These are phyloP conservation scores for Scutellaria galericulata DNA, from an alignment of 257 asterid genomes.

Conservation along the genomic window DNA sequence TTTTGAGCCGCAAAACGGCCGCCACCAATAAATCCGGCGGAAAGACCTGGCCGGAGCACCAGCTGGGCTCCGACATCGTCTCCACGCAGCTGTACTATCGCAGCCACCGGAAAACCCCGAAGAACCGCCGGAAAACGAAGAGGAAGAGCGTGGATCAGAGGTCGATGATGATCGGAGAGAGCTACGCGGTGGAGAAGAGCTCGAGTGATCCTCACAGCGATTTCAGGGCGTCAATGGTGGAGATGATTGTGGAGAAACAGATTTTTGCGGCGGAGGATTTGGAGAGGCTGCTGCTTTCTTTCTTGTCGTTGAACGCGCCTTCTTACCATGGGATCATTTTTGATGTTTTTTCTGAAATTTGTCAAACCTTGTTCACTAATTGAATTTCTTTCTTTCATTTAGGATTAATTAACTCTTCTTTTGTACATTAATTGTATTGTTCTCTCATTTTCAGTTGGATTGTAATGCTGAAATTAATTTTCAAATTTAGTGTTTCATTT, in stretches of 20 bases:
- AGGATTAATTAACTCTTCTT: neutral
- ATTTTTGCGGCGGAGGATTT: conserved; percentile 64
- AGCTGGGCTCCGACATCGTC: conserved; percentile 20
- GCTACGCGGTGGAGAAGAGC: conserved; percentile 68
- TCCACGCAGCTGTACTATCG: conserved; percentile 35
- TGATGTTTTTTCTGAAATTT: conserved; percentile 67
- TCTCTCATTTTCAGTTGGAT: neutral
- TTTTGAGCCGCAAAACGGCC: neutral
- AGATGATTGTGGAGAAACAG: conserved; percentile 75
- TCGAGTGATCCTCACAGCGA: conserved; percentile 67
- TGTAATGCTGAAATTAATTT: neutral
- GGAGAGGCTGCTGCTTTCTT: conserved; percentile 59
- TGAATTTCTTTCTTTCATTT: conserved; percentile 21
- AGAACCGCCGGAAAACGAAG: conserved; percentile 17
- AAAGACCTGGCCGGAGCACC: neutral
- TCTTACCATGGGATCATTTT: conserved; percentile 58
- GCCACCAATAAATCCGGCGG: neutral
- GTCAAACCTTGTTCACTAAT: conserved; percentile 57
- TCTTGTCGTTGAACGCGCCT: conserved; percentile 55
- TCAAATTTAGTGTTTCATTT: neutral
- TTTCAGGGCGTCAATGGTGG: conserved; percentile 82
- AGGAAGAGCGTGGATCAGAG: conserved; percentile 12
- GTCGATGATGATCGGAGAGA: conserved; percentile 39
- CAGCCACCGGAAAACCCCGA: neutral
- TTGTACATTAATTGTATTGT: neutral